phyloP scores from a whole-genome alignment of 106 monocot species.

The Allium fistulosum region DNA sequence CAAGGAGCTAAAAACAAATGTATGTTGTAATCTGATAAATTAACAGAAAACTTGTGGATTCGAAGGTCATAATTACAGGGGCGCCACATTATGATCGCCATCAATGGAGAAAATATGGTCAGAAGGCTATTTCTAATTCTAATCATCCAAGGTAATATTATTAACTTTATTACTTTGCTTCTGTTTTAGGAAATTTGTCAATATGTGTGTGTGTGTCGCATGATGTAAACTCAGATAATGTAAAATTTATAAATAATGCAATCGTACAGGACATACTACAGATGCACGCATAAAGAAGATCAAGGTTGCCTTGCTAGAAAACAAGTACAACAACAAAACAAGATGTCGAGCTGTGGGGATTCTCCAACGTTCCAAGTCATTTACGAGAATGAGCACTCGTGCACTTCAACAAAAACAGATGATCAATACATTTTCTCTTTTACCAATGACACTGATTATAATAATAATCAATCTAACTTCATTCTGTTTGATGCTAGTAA shows the following conservation, averaged over 20 bases:
- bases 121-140: background rate
- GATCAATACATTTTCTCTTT: too few species aligned
- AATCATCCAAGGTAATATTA: background rate
- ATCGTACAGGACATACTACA: slow-evolving; percentile 30
- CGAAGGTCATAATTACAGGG: too few species aligned
- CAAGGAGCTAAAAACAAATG: too few species aligned
- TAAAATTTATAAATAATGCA: background rate
- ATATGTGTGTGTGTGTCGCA: background rate
- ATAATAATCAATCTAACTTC: too few species aligned
- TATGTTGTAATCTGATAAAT: too few species aligned
- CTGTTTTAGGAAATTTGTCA: background rate
- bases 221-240: too few species aligned
- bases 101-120: slow-evolving; percentile 1
- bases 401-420: background rate
- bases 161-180: background rate
- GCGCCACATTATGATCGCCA: background rate
- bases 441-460: too few species aligned
- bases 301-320: slow-evolving; percentile 22
- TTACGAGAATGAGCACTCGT: slow-evolving; percentile 5
- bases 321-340: slow-evolving; percentile 22
- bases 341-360: background rate
- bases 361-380: slow-evolving; percentile 6
- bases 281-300: slow-evolving; percentile 33
- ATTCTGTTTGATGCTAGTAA: too few species aligned
- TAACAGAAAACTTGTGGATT: too few species aligned